Conservation (phyloP, 371 early-diverging fungal species). For the Mortierella polycephala region DNA sequence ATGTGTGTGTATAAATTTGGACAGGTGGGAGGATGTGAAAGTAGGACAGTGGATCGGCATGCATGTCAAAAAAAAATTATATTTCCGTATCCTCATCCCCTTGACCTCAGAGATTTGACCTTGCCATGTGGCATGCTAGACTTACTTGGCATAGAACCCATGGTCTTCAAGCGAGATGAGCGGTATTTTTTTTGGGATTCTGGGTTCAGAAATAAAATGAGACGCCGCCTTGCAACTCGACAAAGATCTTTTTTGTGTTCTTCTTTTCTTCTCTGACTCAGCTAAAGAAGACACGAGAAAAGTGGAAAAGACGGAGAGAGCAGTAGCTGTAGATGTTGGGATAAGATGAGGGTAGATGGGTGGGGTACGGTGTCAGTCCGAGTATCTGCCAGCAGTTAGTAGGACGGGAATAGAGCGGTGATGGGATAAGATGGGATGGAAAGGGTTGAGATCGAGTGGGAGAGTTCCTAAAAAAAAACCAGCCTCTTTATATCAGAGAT, state of each 20-base stretch:
- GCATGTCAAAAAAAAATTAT: too few relatives aligned
- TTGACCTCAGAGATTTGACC: too few relatives aligned
- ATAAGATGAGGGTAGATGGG: not conserved
- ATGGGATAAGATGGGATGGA: not conserved
- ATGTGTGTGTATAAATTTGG: too few relatives aligned
- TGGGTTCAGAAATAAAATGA: too few relatives aligned
- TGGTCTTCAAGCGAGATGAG: not conserved
- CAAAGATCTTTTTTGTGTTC: too few relatives aligned
- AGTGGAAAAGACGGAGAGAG: not conserved
- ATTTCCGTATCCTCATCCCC: too few relatives aligned
- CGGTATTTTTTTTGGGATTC: not conserved
- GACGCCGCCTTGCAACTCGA: too few relatives aligned
- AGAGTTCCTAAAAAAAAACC: not conserved
- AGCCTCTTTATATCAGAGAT: not conserved
- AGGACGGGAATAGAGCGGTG: not conserved
- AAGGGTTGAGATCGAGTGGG: not conserved
- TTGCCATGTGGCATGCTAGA: not conserved
- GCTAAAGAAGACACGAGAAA: not conserved
- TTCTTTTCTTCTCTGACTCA: not conserved
- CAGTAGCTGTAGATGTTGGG: not conserved
- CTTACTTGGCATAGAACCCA: not conserved
- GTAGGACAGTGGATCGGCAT: too few relatives aligned
- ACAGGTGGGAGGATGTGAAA: too few relatives aligned
- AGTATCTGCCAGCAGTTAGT: not conserved
- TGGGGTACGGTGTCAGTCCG: not conserved